Base-by-base conservation (phyloP, 2,329 filamentous ascomycete species). In the Diaporthe vaccinii region DNA sequence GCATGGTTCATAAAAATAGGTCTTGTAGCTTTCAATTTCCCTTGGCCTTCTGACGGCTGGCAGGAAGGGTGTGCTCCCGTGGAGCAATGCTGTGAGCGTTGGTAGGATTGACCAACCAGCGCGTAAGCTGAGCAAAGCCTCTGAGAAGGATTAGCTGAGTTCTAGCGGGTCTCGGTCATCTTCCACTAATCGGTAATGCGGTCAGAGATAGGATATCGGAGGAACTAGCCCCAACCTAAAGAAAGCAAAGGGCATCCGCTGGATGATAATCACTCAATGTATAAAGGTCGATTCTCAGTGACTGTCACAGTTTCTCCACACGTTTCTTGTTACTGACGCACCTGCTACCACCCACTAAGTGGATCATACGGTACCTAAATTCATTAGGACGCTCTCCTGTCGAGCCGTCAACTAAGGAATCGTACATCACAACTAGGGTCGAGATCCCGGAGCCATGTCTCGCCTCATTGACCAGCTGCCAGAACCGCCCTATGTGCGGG, bases 391-490 rank as follows among this genome's bases (percentile, higher is more conserved):
- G 9, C 44, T 67, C 28, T 7, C 25, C 20, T 55, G 15, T 20
- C 9, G 10, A 34, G 9, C 20, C n/a, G 9, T 9, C 3, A 51
- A 3, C 39, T 3, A 6, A 53, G 39, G 1, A 17, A 17, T 25
- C 10, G 46, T 31, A 36, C 46, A 39, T 5, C 34, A 68, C 31
- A 10, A n/a, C 25, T 8, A 44, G 14, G 8, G n/a, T 28, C n/a
- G 31, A 39, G 15, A 9, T 25, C n/a, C 65, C 76, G 12, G 61
- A 31, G 36, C 49, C 3, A 85, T 85, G 84, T 77, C 82, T 74
- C 82, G 83, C 74, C 74, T 78, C 28, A 82, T 85, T 51, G 84
- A 85, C 65, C 77, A 74, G 41, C 46, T 85, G n/a, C 82, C 83
- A 12, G 77, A 78, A 14, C 84, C 83, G 15, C 75, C 78, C 28